Percentiles rank a stretch among this genome's conserved stretches.
Evolutionary conservation across 1,139 yeast genomes (phyloP).

Genomic region (Magnusiomyces suaveolens): DNA sequence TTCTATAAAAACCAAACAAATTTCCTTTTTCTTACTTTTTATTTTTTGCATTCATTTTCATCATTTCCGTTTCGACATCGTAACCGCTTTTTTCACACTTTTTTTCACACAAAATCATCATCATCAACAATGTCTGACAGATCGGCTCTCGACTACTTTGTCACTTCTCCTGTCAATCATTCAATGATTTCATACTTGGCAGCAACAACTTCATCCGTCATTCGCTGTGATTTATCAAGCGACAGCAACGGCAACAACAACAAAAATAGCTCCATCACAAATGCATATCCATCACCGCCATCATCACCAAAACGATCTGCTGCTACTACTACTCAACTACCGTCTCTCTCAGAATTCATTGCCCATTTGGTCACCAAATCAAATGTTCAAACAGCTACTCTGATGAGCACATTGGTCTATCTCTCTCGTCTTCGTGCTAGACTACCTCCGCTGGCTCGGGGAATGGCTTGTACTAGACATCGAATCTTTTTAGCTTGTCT

Average conservation of each 20-base stretch:
- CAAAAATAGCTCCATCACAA: conserved; percentile 7
- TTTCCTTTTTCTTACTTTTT: not conserved
- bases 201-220: conserved; percentile 68
- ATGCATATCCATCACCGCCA: conserved; percentile 17
- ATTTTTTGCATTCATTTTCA: not conserved
- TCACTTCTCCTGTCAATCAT: conserved; percentile 63
- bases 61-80: not conserved
- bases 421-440: conserved; percentile 64
- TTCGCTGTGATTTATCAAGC: conserved; percentile 39
- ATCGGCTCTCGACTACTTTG: conserved; percentile 61
- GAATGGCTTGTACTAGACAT: conserved; percentile 90
- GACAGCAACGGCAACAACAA: not conserved
- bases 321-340: conserved; percentile 17
- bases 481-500: conserved; percentile 82
- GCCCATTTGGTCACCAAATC: conserved; percentile 63
- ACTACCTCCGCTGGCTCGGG: conserved; percentile 81
- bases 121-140: conserved; percentile 38
- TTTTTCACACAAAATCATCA: not conserved
- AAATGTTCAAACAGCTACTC: conserved; percentile 88
- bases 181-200: conserved; percentile 79
- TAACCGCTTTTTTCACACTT: not conserved
- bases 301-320: conserved; percentile 13
- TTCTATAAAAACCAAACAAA: too few species aligned
- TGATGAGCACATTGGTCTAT: conserved; percentile 84
- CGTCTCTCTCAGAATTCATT: conserved; percentile 55